A percentile compares a stretch with the other conserved stretches of the same genome.
Evolutionary conservation across 139 green algal species (phyloP).

Genomic region (Coelastrella sp.): DNA sequence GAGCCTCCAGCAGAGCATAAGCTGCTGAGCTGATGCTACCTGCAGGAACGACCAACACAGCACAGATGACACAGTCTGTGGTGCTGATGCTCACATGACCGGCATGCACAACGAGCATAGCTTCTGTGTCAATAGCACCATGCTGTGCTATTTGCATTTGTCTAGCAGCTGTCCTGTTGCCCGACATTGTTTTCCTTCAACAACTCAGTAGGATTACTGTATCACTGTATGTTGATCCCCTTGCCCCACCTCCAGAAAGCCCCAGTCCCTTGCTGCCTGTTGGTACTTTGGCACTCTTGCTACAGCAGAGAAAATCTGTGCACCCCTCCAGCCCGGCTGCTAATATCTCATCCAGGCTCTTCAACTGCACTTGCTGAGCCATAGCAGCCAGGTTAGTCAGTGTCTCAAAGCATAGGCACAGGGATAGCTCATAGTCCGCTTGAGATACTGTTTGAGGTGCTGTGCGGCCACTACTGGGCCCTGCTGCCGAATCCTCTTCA

Average conservation of each 20-base stretch:
- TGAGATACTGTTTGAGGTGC: background rate
- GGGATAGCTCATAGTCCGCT: conserved; percentile 11
- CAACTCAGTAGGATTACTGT: no score
- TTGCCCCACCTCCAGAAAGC: conserved; percentile 2
- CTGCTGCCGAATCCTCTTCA: background rate
- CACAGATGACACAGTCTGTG: background rate
- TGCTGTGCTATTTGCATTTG: no score
- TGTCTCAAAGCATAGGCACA: conserved; percentile 46
- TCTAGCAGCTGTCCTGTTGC: no score
- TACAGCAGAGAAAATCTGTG: conserved; percentile 16
- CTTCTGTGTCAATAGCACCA: no score
- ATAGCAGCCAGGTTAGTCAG: conserved; percentile 56
- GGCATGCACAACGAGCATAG: no score
- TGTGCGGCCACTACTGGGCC: no score
- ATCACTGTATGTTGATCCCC: background rate
- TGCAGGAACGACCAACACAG: no score
- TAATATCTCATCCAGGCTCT: conserved; percentile 46
- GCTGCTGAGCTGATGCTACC: no score
- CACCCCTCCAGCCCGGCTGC: conserved; percentile 27
- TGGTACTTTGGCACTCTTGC: conserved; percentile 16
- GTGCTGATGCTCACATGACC: background rate
- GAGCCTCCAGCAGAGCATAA: background rate
- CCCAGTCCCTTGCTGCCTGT: conserved; percentile 13
- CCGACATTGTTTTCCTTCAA: no score
- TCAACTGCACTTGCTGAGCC: conserved; percentile 38